A percentile compares a stretch with the other conserved stretches of the same genome.
These are phyloP conservation scores for Colletotrichum liriopes DNA, from an alignment of 2,329 filamentous ascomycete genomes.

Conservation along the genomic window DNA sequence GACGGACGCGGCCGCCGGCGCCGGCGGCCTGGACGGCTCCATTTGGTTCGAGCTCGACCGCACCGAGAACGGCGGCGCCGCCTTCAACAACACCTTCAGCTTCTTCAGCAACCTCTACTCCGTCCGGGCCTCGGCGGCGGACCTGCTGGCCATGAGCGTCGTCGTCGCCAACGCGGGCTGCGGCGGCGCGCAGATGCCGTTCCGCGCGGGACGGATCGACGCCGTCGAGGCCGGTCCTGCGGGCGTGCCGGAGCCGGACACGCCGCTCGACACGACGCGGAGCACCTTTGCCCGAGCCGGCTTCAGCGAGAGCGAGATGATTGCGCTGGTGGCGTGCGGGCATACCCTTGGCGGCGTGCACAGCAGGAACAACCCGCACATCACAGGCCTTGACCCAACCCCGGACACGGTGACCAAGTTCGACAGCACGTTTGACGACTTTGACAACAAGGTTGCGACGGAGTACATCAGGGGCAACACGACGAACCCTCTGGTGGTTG, in stretches of 20 bases:
- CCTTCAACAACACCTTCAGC: constrained; percentile 51
- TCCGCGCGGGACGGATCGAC: constrained; percentile 47
- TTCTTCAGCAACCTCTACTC: constrained; percentile 47
- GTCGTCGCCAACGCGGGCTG: constrained; percentile 47
- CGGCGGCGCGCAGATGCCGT: constrained; percentile 46
- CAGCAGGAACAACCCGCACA: constrained; percentile 47
- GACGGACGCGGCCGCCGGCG: constrained; percentile 47
- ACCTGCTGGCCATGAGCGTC: constrained; percentile 53
- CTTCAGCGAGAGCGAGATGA: constrained; percentile 47
- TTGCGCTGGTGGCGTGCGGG: constrained; percentile 47
- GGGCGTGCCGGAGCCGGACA: constrained; percentile 48
- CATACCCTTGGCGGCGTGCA: constrained; percentile 49
- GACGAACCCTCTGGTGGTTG: constrained; percentile 45
- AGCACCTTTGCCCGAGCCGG: constrained; percentile 45
- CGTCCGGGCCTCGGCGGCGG: constrained; percentile 46
- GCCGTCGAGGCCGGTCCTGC: constrained; percentile 46
- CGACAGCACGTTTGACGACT: constrained; percentile 48
- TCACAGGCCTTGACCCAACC: constrained; percentile 36
- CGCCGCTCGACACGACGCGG: constrained; percentile 45
- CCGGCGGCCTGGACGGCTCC: constrained; percentile 51
- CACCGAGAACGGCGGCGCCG: constrained; percentile 49
- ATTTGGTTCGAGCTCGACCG: constrained; percentile 51
- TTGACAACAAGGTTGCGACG: constrained; percentile 46
- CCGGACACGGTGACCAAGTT: constrained; percentile 54
- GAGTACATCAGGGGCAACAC: constrained; percentile 45